Evolutionary conservation across 2,329 filamentous ascomycete species (phyloP).

Genomic region (Aspergillus pseudoviridinutans): DNA sequence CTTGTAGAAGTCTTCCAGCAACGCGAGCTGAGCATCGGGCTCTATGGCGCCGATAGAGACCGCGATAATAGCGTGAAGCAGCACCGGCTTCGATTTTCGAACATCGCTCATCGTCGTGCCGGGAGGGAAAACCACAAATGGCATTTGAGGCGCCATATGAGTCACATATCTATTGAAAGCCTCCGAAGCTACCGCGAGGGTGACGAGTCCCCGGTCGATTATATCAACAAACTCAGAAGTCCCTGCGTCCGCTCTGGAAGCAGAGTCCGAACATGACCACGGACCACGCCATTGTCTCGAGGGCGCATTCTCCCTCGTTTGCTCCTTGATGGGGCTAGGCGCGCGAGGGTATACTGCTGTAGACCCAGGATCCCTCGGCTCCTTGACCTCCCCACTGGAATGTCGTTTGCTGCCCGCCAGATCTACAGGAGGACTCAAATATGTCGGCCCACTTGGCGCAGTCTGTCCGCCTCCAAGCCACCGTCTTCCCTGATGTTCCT

Average conservation of each 20-base stretch:
- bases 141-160: slow-evolving; percentile 53
- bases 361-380: slow-evolving; percentile 3
- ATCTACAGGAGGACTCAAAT: slow-evolving; percentile 1
- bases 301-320: slow-evolving; percentile 11
- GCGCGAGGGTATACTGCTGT: not conserved
- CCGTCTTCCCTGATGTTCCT: slow-evolving; percentile 35
- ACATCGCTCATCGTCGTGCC: slow-evolving; percentile 52
- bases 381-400: slow-evolving; percentile 28
- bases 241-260: slow-evolving; percentile 11
- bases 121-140: slow-evolving; percentile 55
- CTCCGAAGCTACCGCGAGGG: slow-evolving; percentile 47
- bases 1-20: slow-evolving; percentile 68
- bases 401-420: slow-evolving; percentile 29
- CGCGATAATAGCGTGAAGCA: slow-evolving; percentile 57
- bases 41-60: slow-evolving; percentile 51
- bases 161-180: slow-evolving; percentile 56
- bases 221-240: slow-evolving; percentile 41
- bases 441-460: slow-evolving; percentile 1
- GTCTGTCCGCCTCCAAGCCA: slow-evolving; percentile 23
- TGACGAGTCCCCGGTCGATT: slow-evolving; percentile 50
- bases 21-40: slow-evolving; percentile 54
- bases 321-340: slow-evolving; percentile 20
- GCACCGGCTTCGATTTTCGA: slow-evolving; percentile 55
- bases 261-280: slow-evolving; percentile 11
- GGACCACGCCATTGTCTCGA: slow-evolving; percentile 21